A percentile compares a stretch with the other conserved stretches of the same genome.
Evolutionary conservation across 108 stramenopile species (phyloP).

Genomic region (Schizochytrium sp.): DNA sequence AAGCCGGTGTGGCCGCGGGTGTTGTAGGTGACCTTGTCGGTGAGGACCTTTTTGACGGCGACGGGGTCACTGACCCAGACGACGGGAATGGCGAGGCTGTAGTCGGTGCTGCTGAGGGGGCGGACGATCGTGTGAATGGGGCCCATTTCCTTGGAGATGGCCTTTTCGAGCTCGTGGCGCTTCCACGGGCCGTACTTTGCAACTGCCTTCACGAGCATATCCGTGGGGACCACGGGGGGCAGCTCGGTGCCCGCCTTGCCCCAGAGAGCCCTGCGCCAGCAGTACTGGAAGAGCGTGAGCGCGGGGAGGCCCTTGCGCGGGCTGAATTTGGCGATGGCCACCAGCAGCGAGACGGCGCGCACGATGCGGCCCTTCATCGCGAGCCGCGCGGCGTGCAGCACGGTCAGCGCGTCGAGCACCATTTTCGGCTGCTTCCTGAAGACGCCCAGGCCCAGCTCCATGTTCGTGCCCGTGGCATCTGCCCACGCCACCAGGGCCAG

Average conservation of each 20-base stretch:
- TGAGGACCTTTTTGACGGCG: neutral
- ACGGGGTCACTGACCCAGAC: neutral
- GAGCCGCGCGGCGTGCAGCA: neutral
- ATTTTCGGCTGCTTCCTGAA: neutral
- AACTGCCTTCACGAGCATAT: neutral
- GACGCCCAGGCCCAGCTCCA: neutral
- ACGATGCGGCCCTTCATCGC: neutral
- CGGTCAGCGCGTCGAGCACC: neutral
- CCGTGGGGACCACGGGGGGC: neutral
- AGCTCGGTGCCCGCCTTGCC: neutral
- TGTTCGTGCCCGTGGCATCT: neutral
- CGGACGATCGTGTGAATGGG: neutral
- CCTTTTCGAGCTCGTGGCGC: neutral
- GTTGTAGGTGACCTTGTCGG: slow-evolving; percentile 1
- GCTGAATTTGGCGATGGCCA: neutral
- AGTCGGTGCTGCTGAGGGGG: neutral
- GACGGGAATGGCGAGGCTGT: neutral
- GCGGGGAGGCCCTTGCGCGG: neutral
- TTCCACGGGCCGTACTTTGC: neutral
- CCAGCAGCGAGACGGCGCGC: neutral
- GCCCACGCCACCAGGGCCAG: neutral
- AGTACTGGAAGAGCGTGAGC: neutral
- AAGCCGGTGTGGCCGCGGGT: slow-evolving; percentile 8
- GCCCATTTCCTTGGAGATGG: neutral
- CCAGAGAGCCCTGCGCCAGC: neutral